Base-by-base conservation (phyloP, 1,284 basidiomycete genomes). In the Moesziomyces antarcticus region DNA sequence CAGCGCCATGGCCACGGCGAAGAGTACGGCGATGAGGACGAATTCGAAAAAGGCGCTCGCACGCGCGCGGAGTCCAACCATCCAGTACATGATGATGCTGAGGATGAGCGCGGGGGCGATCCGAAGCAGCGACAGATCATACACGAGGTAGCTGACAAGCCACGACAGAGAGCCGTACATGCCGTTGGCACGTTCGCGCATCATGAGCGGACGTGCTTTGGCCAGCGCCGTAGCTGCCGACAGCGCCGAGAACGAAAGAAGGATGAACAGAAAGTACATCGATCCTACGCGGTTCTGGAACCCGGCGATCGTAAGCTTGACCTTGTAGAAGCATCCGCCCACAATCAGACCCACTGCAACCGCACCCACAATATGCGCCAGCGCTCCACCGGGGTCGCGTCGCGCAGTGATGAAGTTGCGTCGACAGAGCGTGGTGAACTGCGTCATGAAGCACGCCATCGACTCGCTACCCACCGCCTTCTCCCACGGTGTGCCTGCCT, bases 261-360 rank as follows among this genome's bases (percentile, higher is more conserved):
- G 65, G 53, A 76, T 75, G 57, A 62, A 69, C 25, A 76, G 56
- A 41, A 80, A 78, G 62, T 73, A 79, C 57, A 80, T 73, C n/a
- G 73, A 68, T 13, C 79, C 79, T 10, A 80, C 68, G 24, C 79
- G 75, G 22, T 77, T 79, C 53, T 79, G 77, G 53, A 75, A 75
- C 1, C 77, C 77, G 20, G 67, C 75, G 24, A 80, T 79, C 10
- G 75, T 72, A 20, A 74, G 54, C 48, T 65, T 56, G 56, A 79
- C 77, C 40, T 79, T 59, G 62, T 63, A 80, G 67, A 79, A 80
- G 33, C 66, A 68, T 1, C 72, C 79, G n/a, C 79, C 77, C 18
- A 70, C 61, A 46, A 79, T 57, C n/a, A 77, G 46, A n/a, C 73
- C 77, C 21, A 80, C 55, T 18, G 62, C 50, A 16, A 66, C 51